Percentiles rank a stretch among this genome's conserved stretches.
phyloP scores from a whole-genome alignment of 2,329 filamentous ascomycete species.

The Domatiomyces catenatus region DNA sequence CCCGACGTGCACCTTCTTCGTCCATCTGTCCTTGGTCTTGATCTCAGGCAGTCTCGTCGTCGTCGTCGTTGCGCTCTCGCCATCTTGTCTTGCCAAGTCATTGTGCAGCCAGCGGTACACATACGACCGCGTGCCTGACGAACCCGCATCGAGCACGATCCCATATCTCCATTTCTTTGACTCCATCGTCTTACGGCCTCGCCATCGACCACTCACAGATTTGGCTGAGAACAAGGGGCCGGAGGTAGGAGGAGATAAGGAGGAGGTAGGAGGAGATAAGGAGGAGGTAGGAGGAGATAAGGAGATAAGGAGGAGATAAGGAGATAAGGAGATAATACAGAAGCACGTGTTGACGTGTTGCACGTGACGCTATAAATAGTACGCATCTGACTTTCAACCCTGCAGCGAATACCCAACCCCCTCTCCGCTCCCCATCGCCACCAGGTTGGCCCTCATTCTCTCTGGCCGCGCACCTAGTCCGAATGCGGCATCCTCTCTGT shows the following conservation, averaged over 20 bases:
- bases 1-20: constrained; percentile 84
- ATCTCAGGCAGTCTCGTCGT: constrained; percentile 60
- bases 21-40: constrained; percentile 72
- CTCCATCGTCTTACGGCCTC: constrained; percentile 10
- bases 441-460: constrained; percentile 29
- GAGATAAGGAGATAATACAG: too few species aligned
- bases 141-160: constrained; percentile 92
- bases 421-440: constrained; percentile 32
- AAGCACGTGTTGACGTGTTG: too few species aligned
- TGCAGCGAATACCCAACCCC: constrained; percentile 30
- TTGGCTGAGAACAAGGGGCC: neutral
- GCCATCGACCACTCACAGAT: neutral
- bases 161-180: constrained; percentile 49
- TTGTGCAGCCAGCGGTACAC: constrained; percentile 87
- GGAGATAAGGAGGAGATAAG: too few species aligned
- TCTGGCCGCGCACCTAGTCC: constrained; percentile 23
- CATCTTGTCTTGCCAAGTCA: constrained; percentile 42
- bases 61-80: constrained; percentile 40
- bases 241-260: neutral
- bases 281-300: too few species aligned
- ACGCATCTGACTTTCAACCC: constrained; percentile 17
- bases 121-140: constrained; percentile 84
- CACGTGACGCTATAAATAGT: too few species aligned
- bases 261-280: too few species aligned
- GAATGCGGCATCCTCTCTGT: constrained; percentile 27